Evolutionary conservation across 2,329 filamentous ascomycete species (phyloP).

Genomic region (Calycina herbarum): DNA sequence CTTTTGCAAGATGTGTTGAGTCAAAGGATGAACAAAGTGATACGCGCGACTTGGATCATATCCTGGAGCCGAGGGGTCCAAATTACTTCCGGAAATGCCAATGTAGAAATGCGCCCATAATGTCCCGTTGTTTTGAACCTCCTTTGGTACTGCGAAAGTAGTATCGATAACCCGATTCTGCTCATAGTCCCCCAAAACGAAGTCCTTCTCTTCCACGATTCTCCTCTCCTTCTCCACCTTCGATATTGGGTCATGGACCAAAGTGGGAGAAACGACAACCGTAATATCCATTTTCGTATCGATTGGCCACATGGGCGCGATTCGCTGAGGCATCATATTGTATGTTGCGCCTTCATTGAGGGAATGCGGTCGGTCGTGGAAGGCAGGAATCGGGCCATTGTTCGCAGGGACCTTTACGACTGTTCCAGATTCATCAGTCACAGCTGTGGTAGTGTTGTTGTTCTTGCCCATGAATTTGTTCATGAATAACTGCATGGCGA

Average conservation of each 20-base stretch:
- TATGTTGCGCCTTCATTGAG: slow-evolving; percentile 63
- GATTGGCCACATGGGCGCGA: slow-evolving; percentile 86
- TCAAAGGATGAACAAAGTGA: slow-evolving; percentile 81
- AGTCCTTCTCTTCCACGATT: slow-evolving; percentile 77
- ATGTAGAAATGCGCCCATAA: slow-evolving; percentile 95
- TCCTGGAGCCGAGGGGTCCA: slow-evolving; percentile 71
- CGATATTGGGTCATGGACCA: slow-evolving; percentile 66
- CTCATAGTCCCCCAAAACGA: slow-evolving; percentile 74
- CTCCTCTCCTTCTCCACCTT: slow-evolving; percentile 65
- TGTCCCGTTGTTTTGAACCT: slow-evolving; percentile 88
- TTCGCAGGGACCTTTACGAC: slow-evolving; percentile 54
- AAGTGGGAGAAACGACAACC: slow-evolving; percentile 79
- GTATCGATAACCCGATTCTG: slow-evolving; percentile 78
- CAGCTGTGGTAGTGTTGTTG: slow-evolving; percentile 43
- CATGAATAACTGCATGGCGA: slow-evolving; percentile 58
- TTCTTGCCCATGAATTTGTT: slow-evolving; percentile 53
- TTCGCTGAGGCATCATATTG: slow-evolving; percentile 63
- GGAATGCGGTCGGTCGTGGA: slow-evolving; percentile 60
- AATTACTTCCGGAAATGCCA: slow-evolving; percentile 68
- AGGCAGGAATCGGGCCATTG: slow-evolving; percentile 61
- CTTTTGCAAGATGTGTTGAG: slow-evolving; percentile 88
- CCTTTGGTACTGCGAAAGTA: slow-evolving; percentile 71
- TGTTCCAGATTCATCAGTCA: slow-evolving; percentile 54
- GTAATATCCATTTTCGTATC: slow-evolving; percentile 78
- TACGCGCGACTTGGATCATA: slow-evolving; percentile 79